Base-by-base conservation (phyloP, 768 basidiomycete species). In the Macrolepiota dolichaula region DNA sequence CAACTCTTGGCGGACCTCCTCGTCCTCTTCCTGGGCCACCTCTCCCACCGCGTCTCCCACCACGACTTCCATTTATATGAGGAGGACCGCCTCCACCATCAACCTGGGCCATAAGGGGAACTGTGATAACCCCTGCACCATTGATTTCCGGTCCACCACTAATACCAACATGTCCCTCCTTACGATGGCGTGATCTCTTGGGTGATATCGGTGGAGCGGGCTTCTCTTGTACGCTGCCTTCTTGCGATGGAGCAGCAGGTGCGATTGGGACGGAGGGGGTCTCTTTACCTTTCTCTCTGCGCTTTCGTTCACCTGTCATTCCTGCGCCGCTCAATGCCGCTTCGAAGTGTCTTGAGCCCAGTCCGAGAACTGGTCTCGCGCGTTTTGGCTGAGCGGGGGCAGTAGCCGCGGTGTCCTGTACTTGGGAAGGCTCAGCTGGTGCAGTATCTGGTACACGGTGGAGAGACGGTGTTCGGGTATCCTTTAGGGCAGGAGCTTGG, bases 311-410 rank as follows among this genome's bases (percentile, higher is more conserved):
- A 61, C 12, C 67, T 66, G 36, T 61, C 64, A 3, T 83, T 4
- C 85, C 86, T 0, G 85, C 84, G 0, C 87, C 85, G 59, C 72
- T 89, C 29, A 92, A 71, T 7, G 90, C 90, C 6, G 85, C 88
- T 65, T 90, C 88, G 55, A 92, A 87, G 13, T 90, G 87, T 12
- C 89, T 79, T 2, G 84, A 85, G 0, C 79, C 86, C 7, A 88
- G 68, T 0, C 88, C 87, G 35, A 91, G 72, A 10, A 87, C 77
- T 1, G 87, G 87, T 5, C 88, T 82, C 4, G 71, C 64, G 35
- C 84, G 79, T 24, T 83, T 79, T 2, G 77, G 56, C 12, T 69
- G 62, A 15, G 71, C 38, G 2, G 72, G 38, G 27, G 62, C 49
- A 1, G 57, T 55, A 27, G 51, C 4, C 1, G 64, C 44, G 51